Conservation (phyloP, 1,284 basidiomycete genomes). For the Sporisorium reilianum region DNA sequence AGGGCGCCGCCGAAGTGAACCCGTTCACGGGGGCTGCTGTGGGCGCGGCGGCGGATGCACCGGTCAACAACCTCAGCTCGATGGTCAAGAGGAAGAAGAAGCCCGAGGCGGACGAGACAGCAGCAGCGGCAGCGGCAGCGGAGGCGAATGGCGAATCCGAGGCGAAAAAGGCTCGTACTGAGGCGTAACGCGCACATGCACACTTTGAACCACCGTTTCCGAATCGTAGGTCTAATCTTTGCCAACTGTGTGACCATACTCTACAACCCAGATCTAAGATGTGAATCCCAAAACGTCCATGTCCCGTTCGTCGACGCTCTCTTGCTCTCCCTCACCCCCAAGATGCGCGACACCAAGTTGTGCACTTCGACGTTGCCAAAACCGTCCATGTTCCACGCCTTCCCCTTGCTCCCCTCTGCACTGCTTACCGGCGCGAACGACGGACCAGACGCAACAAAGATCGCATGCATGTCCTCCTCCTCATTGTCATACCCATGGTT, state of each 20-base stretch:
- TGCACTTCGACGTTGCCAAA: conserved; percentile 88
- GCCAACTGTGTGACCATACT: background rate
- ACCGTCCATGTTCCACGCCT: conserved; percentile 73
- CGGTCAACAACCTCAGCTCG: conserved; percentile 57
- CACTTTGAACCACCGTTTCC: background rate
- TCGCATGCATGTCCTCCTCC: conserved; percentile 82
- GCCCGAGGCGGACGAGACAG: conserved; percentile 19
- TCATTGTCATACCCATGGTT: conserved; percentile 87
- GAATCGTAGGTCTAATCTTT: conserved; percentile 3
- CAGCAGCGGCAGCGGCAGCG: background rate
- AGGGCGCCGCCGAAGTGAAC: conserved; percentile 13
- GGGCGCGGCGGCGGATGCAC: conserved; percentile 23
- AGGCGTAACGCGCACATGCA: conserved; percentile 10
- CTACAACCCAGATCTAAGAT: conserved; percentile 33
- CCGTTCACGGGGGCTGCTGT: conserved; percentile 30
- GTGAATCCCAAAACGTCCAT: conserved; percentile 28
- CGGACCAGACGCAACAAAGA: conserved; percentile 89
- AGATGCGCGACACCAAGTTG: conserved; percentile 80
- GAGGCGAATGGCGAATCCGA: conserved; percentile 15
- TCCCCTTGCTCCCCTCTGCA: conserved; percentile 46
- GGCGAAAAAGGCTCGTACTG: conserved; percentile 43
- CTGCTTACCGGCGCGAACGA: conserved; percentile 74
- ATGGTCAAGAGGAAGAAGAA: conserved; percentile 65
- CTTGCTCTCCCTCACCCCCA: conserved; percentile 74
- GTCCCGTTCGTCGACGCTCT: conserved; percentile 28